phyloP scores from a whole-genome alignment of 352 stramenopile genomes.

The Pythium diclinum region DNA sequence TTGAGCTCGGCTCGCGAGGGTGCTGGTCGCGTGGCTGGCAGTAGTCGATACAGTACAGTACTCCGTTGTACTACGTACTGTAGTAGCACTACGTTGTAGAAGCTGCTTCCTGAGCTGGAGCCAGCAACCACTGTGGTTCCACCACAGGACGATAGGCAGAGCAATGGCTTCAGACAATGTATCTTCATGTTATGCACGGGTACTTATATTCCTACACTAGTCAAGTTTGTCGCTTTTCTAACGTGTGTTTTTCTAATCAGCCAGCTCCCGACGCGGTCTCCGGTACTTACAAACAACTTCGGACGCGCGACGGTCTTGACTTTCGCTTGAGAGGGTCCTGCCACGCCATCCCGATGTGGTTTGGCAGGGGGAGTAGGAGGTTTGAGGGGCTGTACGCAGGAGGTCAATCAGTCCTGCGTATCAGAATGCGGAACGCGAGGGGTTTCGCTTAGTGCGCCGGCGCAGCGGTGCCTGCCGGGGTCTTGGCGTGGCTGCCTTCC shows the following conservation, averaged over 20 bases:
- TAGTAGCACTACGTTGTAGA: too few species aligned
- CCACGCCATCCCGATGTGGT: conserved; percentile 1
- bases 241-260: neutral
- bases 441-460: conserved; percentile 14
- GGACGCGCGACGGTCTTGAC: neutral
- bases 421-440: conserved; percentile 5
- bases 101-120: too few species aligned
- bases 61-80: too few species aligned
- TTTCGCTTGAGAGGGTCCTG: neutral
- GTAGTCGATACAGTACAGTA: too few species aligned
- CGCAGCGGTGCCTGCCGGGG: neutral
- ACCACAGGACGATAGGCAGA: too few species aligned
- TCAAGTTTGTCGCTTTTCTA: neutral
- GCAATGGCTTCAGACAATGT: too few species aligned
- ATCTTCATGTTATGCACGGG: conserved; percentile 2
- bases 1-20: too few species aligned
- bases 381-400: neutral
- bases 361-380: neutral
- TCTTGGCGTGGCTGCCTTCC: conserved; percentile 24
- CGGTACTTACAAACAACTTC: neutral
- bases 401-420: neutral
- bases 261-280: neutral
- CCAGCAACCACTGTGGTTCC: too few species aligned
- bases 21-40: too few species aligned
- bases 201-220: conserved; percentile 7